Evolutionary conservation across 805 yeast species (phyloP).

Genomic region (Wickerhamomyces bisporus): DNA sequence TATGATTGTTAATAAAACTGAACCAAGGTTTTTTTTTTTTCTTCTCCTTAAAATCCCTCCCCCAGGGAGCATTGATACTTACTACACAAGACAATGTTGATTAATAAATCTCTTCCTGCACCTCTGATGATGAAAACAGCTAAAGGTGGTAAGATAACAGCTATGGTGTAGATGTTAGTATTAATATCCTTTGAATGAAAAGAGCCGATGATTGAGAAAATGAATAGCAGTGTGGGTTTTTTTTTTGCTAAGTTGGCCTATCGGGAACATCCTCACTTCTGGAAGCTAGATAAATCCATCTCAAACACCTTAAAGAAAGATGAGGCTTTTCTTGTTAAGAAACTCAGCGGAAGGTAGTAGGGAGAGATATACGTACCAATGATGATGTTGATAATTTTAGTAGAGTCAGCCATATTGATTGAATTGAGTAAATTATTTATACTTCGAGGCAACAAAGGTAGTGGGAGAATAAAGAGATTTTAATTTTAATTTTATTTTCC

Average conservation of each 20-base stretch:
- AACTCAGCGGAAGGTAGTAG: neutral
- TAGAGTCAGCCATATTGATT: slow-evolving; percentile 21
- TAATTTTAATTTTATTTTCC: too few species aligned
- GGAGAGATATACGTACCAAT: slow-evolving; percentile 24
- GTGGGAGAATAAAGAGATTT: too few species aligned
- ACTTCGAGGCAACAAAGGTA: too few species aligned
- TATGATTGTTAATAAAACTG: slow-evolving; percentile 8
- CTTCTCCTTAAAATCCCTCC: too few species aligned
- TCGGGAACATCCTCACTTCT: too few species aligned
- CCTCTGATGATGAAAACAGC: slow-evolving; percentile 72
- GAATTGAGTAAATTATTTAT: too few species aligned
- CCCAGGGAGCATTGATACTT: slow-evolving; percentile 13
- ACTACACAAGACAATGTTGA: slow-evolving; percentile 57
- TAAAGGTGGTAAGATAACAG: slow-evolving; percentile 67
- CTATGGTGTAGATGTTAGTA: slow-evolving; percentile 21
- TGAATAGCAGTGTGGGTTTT: too few species aligned
- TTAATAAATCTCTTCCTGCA: slow-evolving; percentile 55
- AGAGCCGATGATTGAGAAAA: neutral
- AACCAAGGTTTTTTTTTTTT: neutral
- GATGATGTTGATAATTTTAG: slow-evolving; percentile 33
- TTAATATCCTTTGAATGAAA: neutral
- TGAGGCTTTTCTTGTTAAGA: neutral
- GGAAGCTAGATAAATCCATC: too few species aligned
- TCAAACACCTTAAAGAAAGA: too few species aligned
- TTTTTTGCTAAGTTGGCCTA: too few species aligned